These are phyloP conservation scores for Collariella sp. DNA, from an alignment of 495 filamentous ascomycete species.

Conservation along the genomic window DNA sequence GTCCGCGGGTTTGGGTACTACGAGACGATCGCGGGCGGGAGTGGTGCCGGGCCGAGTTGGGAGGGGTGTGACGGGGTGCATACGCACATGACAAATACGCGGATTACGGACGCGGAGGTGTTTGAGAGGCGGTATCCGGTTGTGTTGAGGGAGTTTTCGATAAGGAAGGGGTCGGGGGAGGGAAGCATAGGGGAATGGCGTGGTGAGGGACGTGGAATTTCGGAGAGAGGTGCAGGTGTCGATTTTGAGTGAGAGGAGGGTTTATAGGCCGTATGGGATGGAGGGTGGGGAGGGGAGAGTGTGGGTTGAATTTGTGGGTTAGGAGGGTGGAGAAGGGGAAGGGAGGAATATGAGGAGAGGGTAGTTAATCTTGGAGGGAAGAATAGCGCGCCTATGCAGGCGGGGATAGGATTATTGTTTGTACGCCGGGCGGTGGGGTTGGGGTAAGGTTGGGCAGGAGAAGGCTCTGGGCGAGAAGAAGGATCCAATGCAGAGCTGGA, in stretches of 20 bases:
- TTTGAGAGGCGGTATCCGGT: slow-evolving; percentile 93
- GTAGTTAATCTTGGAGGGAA: slow-evolving; percentile 83
- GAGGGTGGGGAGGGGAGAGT: slow-evolving; percentile 73
- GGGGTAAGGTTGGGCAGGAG: slow-evolving; percentile 53
- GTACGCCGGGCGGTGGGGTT: slow-evolving; percentile 68
- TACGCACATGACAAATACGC: slow-evolving; percentile 98
- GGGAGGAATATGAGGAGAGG: slow-evolving; percentile 51
- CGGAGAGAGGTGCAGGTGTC: slow-evolving; percentile 78
- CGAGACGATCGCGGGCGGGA: slow-evolving; percentile 91
- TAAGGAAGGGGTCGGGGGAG: slow-evolving; percentile 63
- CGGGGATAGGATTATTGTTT: slow-evolving; percentile 79
- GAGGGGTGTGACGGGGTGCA: slow-evolving; percentile 85
- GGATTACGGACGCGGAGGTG: slow-evolving; percentile 93
- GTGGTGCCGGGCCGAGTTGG: slow-evolving; percentile 81
- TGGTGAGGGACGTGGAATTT: slow-evolving; percentile 92
- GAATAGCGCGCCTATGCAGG: slow-evolving; percentile 80
- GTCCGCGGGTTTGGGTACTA: slow-evolving; percentile 90
- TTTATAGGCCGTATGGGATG: slow-evolving; percentile 82
- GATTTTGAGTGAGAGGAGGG: slow-evolving; percentile 79
- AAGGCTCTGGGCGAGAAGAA: slow-evolving; percentile 32
- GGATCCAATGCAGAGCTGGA: slow-evolving; percentile 54
- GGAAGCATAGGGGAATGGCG: slow-evolving; percentile 79
- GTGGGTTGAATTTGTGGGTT: slow-evolving; percentile 84
- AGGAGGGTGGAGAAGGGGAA: slow-evolving; percentile 49
- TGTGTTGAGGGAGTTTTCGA: slow-evolving; percentile 70